Conservation (phyloP, 2,329 filamentous ascomycete species). For the Fusarium tanahbumbuense region DNA sequence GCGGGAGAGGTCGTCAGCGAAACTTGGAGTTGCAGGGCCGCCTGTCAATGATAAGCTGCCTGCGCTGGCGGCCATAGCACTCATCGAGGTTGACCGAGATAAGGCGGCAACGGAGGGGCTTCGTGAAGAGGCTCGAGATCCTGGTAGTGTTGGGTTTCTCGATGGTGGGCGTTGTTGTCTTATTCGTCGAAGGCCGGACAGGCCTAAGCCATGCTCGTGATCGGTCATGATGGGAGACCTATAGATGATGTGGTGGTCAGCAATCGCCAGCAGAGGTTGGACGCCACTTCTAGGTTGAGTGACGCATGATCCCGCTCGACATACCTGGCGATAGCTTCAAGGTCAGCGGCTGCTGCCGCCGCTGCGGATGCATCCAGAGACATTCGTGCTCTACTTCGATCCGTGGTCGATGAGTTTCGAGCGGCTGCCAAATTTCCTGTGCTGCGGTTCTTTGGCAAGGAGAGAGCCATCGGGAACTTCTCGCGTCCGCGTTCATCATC, state of each 20-base stretch:
- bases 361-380: conserved; percentile 81
- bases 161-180: conserved; percentile 80
- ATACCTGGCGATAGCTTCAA: conserved; percentile 80
- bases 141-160: conserved; percentile 72
- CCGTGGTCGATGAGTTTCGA: conserved; percentile 57
- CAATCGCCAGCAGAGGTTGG: conserved; percentile 28
- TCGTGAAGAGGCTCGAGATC: conserved; percentile 71
- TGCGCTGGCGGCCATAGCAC: conserved; percentile 70
- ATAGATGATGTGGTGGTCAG: conserved; percentile 48
- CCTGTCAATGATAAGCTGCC: conserved; percentile 66
- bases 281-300: conserved; percentile 29
- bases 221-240: conserved; percentile 86
- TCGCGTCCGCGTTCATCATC: conserved; percentile 57
- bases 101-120: conserved; percentile 66
- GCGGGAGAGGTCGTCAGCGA: conserved; percentile 87
- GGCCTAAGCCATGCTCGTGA: conserved; percentile 87
- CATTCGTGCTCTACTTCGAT: conserved; percentile 74
- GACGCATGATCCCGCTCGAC: conserved; percentile 44
- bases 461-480: conserved; percentile 60
- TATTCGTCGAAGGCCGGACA: conserved; percentile 91
- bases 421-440: conserved; percentile 69
- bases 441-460: conserved; percentile 73
- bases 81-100: conserved; percentile 79
- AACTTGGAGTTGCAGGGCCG: conserved; percentile 78
- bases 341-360: conserved; percentile 67